Evolutionary conservation across 176 grass and related monocot species (phyloP).

Genomic region (Eleusine coracana): DNA sequence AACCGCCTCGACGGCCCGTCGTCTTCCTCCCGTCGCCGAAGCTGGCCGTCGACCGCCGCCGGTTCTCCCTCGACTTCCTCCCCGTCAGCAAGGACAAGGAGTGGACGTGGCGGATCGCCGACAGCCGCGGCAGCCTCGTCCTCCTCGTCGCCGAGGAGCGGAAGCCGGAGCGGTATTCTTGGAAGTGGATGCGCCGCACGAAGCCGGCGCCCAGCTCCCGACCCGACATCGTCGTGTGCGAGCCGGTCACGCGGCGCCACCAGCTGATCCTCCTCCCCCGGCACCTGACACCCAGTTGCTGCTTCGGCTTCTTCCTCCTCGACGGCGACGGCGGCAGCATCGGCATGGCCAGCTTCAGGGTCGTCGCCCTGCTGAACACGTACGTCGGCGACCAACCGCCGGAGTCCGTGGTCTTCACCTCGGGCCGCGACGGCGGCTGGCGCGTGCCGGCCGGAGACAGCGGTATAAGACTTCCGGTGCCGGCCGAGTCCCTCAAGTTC

Average conservation of each 20-base stretch:
- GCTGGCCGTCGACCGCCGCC: too few species aligned
- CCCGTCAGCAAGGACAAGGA: neutral
- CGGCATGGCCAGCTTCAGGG: conserved; percentile 1
- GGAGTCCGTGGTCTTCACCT: neutral
- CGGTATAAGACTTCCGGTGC: neutral
- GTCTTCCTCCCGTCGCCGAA: too few species aligned
- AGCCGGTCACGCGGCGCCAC: neutral
- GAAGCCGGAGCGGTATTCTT: too few species aligned
- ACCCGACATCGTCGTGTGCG: neutral
- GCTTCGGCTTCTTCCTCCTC: neutral
- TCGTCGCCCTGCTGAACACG: neutral
- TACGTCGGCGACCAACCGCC: too few species aligned
- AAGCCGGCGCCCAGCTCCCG: neutral
- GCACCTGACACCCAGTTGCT: neutral
- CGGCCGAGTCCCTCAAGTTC: neutral
- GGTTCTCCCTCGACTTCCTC: neutral
- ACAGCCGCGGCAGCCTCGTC: neutral
- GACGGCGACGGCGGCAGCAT: neutral
- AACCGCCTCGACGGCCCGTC: too few species aligned
- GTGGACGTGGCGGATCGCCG: neutral
- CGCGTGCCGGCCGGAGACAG: neutral
- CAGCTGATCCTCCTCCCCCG: neutral
- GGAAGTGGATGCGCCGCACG: too few species aligned
- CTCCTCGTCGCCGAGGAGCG: neutral
- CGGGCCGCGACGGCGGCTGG: conserved; percentile 11